Evolutionary conservation across 305 asterid genomes (phyloP), one percentile per base, ranked within the genome.

Genomic region (Fraxinus baroniana): DNA sequence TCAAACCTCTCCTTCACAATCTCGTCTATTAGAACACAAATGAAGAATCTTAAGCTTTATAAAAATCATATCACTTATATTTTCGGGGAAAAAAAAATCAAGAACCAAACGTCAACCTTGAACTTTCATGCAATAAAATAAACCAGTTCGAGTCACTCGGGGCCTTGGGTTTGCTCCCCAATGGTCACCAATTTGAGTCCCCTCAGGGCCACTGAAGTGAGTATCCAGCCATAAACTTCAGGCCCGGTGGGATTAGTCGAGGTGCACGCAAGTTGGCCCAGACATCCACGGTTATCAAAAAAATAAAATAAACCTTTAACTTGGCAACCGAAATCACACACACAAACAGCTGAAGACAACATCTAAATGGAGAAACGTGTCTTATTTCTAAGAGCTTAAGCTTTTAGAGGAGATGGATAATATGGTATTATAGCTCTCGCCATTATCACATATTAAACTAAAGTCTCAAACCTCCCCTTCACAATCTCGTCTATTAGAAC

Each of bases 101-200:
- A 46, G 49, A 7, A 78, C n/a, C 18, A 74, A 80, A 72, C 39
- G 49, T 44, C 17, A 79, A 41, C 78, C 52, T 36, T 18, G 41
- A 83, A 79, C 68, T 73, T 79, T 10, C 88, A 87, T 85, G 89
- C 90, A 88, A 82, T 83, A 82, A 85, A 82, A 60, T 18, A 79
- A 72, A 82, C 78, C 52, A 30, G 33, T 30, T 30, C 33, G 33
- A 30, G 3, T 30, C 33, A 30, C 33, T 30, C 33, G 4, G 3
- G 35, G 35, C 35, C 5, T 32, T 32, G 35, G 5, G 35, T 32
- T 32, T 32, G 35, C 35, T 32, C 5, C 4, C 5, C 35, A 32
- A 32, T 32, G 35, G 35, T 32, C 0, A 32, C 0, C 35, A 32
- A 32, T 32, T 32, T 5, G 35, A 32, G 35, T 30, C 35, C 4